These are phyloP conservation scores for Coemansia pectinata DNA, from an alignment of 192 early-diverging fungal genomes.

Conservation along the genomic window DNA sequence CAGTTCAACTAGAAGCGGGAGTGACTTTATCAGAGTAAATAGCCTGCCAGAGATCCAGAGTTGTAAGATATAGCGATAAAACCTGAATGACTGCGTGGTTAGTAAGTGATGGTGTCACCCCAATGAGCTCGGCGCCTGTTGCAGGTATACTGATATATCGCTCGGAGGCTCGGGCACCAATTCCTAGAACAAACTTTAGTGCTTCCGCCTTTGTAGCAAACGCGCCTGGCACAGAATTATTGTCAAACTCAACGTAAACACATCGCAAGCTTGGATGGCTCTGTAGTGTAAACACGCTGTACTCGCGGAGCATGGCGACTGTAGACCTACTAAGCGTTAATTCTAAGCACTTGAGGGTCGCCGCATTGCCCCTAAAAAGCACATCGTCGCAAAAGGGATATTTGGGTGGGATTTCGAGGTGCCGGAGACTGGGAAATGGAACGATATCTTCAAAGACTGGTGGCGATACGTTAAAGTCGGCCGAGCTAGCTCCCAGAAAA, in stretches of 20 bases:
- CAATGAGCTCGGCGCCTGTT: not conserved
- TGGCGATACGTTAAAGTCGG: too few species aligned
- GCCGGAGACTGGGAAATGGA: not conserved
- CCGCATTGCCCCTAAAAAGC: not conserved
- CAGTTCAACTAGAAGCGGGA: not conserved
- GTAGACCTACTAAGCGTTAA: not conserved
- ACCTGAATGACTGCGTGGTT: not conserved
- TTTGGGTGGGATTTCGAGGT: too few species aligned
- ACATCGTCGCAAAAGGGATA: not conserved
- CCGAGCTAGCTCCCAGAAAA: too few species aligned
- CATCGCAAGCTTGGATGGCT: not conserved
- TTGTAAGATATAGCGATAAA: not conserved
- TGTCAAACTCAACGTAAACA: not conserved
- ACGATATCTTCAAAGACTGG: not conserved
- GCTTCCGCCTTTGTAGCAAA: not conserved
- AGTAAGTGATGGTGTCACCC: not conserved
- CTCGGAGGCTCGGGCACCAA: not conserved
- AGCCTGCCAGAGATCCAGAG: not conserved
- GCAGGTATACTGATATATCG: not conserved
- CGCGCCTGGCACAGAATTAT: not conserved
- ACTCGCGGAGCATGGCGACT: not conserved
- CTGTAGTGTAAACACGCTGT: not conserved
- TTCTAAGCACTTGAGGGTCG: not conserved
- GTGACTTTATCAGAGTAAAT: not conserved
- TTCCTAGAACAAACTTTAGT: not conserved